A percentile compares a stretch with the other conserved stretches of the same genome.
phyloP scores from a whole-genome alignment of 2,329 filamentous ascomycete species.

The Colletotrichum sp. region DNA sequence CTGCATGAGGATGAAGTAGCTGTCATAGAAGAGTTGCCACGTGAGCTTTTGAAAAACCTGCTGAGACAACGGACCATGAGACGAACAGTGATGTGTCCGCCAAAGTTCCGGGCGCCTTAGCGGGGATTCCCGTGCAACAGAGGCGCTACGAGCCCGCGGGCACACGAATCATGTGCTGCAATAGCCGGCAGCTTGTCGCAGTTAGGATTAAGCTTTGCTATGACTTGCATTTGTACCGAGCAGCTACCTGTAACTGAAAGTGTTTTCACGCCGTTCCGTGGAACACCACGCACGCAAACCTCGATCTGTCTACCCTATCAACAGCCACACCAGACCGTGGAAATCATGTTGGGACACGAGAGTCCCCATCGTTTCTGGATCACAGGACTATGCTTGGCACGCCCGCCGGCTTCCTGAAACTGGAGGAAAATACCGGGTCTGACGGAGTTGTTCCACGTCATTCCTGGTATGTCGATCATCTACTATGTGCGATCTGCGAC shows the following conservation, averaged over 20 bases:
- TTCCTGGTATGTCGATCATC: background rate
- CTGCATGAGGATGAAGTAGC: background rate
- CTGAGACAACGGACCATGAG: background rate
- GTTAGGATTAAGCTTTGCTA: background rate
- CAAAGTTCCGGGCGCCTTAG: background rate
- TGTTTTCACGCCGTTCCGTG: background rate
- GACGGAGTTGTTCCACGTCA: background rate
- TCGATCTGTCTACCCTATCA: background rate
- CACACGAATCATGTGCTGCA: background rate
- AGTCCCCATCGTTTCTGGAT: background rate
- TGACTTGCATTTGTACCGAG: background rate
- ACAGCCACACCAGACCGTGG: background rate
- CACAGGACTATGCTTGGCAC: background rate
- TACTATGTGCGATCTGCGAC: background rate
- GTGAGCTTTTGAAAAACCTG: background rate
- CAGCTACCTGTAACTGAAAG: background rate
- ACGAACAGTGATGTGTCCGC: background rate
- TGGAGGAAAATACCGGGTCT: background rate
- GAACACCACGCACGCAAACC: background rate
- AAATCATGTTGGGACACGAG: background rate
- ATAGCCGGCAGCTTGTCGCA: background rate
- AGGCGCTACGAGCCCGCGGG: background rate
- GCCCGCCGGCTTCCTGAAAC: background rate
- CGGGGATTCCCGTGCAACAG: background rate
- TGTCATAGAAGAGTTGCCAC: background rate